Evolutionary conservation across 495 filamentous ascomycete species (phyloP).

Genomic region (Aspergillus ellipticus): DNA sequence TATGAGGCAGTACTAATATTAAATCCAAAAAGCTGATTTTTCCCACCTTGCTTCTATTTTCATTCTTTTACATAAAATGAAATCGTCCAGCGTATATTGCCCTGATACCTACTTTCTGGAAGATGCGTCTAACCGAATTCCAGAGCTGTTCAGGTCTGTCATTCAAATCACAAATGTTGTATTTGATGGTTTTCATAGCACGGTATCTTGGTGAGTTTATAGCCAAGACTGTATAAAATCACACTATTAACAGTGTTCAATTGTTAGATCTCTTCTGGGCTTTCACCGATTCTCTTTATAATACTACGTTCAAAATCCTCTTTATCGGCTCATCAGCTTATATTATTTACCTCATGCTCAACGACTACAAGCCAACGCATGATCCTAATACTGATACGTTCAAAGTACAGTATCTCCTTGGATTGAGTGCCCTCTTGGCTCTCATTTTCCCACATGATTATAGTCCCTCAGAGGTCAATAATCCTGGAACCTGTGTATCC

Average conservation of each 20-base stretch:
- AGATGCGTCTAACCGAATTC: neutral
- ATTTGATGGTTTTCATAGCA: constrained; percentile 87
- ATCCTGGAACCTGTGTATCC: neutral
- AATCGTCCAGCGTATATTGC: constrained; percentile 69
- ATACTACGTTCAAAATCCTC: constrained; percentile 90
- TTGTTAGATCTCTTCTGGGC: constrained; percentile 81
- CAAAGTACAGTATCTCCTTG: constrained; percentile 88
- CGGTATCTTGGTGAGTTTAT: constrained; percentile 73
- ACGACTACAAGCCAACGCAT: constrained; percentile 91
- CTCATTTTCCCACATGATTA: constrained; percentile 83
- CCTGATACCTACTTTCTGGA: neutral
- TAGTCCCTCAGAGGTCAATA: constrained; percentile 55
- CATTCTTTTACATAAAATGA: constrained; percentile 95
- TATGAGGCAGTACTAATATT: neutral
- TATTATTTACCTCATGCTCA: constrained; percentile 94
- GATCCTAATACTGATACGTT: constrained; percentile 96
- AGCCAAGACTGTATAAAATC: no score
- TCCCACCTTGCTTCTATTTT: constrained; percentile 93
- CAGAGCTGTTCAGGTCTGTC: constrained; percentile 97
- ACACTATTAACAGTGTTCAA: neutral
- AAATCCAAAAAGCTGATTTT: constrained; percentile 65
- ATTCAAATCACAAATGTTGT: constrained; percentile 94
- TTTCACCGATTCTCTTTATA: constrained; percentile 74
- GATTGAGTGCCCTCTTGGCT: constrained; percentile 70
- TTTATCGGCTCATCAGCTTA: constrained; percentile 88